A percentile compares a stretch with the other conserved stretches of the same genome.
Evolutionary conservation across 805 yeast genomes (phyloP).

Genomic region (Blastobotrys parvus): DNA sequence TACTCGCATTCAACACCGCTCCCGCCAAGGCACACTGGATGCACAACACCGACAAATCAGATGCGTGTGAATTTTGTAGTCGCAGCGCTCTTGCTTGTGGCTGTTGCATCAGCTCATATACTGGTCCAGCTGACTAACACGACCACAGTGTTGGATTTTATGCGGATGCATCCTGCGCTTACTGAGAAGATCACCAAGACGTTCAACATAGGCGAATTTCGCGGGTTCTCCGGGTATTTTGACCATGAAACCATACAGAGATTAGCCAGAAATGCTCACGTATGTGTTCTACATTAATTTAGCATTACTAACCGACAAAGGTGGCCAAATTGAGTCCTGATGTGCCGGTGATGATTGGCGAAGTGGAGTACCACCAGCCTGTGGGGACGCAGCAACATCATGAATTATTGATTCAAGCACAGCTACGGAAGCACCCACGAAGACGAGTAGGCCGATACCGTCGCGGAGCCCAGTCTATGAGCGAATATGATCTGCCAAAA

Average conservation of each 20-base stretch:
- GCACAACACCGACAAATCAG: no score
- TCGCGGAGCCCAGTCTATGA: neutral
- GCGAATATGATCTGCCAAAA: neutral
- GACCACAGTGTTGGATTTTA: slow-evolving; percentile 16
- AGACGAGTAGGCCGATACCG: neutral
- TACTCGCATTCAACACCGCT: no score
- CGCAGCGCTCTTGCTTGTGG: neutral
- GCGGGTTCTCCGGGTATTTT: slow-evolving; percentile 61
- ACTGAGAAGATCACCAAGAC: slow-evolving; percentile 39
- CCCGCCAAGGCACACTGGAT: no score
- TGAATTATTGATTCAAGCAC: no score
- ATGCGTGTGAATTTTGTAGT: no score
- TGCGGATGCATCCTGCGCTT: slow-evolving; percentile 36
- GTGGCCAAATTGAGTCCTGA: slow-evolving; percentile 68
- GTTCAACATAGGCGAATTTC: slow-evolving; percentile 61
- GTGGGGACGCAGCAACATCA: no score
- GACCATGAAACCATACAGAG: slow-evolving; percentile 38
- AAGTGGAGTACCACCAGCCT: neutral
- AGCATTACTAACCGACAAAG: slow-evolving; percentile 6
- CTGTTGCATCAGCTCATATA: slow-evolving; percentile 9
- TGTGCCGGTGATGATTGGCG: slow-evolving; percentile 48
- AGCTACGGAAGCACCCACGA: neutral
- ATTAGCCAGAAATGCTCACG: slow-evolving; percentile 24
- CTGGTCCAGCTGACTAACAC: slow-evolving; percentile 21
- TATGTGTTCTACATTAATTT: slow-evolving; percentile 1